Base-by-base conservation (phyloP, 805 yeast species). In the Saturnispora quitensis region DNA sequence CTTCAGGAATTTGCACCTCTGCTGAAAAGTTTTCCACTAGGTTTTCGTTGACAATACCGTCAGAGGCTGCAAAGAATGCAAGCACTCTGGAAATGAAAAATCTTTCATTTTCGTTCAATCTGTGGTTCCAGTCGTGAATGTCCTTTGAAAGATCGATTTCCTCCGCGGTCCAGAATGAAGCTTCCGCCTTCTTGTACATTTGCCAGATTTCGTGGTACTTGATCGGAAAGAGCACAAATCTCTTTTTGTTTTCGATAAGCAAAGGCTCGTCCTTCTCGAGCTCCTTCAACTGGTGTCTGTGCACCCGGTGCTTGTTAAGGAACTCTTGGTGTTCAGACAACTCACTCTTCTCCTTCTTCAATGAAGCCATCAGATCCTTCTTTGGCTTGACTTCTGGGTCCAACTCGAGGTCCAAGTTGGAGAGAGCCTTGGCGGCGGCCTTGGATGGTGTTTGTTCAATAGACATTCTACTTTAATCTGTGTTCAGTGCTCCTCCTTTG, bases 111-210 rank as follows among this genome's bases (percentile, higher is more conserved):
- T 87, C 93, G 67, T 77, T 90, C 75, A 91, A 75, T 64, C 76
- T 76, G 73, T 85, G 80, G 68, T 88, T 90, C 99, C 99, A 91
- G 74, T 91, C 99, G 63, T 78, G 79, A 55, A 77, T 66, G 70
- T 91, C 99, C 76, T 91, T 93, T 51, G 95, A 83, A 58, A 91
- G 80, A 72, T 91, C 99, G 59, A 91, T 89, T 74, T 93, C 99
- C 75, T 91, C 99, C 46, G 98, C 97, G 40, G 98, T 93, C 99
- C 99, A 91, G 79, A 91, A 91, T 5, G 98, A 91, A 15, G 99
- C 99, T 77, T 93, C 99, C 48, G 98, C 97, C 73, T 91, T 89
- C 77, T 91, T 91, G 74, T 91, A 91, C 77, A 95, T 90, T 71
- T 91, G 96, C 98, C 98, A 91, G 69, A 91, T 87, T 73, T 91